phyloP scores from a whole-genome alignment of 768 basidiomycete species.

The Suillus cothurnatus region DNA sequence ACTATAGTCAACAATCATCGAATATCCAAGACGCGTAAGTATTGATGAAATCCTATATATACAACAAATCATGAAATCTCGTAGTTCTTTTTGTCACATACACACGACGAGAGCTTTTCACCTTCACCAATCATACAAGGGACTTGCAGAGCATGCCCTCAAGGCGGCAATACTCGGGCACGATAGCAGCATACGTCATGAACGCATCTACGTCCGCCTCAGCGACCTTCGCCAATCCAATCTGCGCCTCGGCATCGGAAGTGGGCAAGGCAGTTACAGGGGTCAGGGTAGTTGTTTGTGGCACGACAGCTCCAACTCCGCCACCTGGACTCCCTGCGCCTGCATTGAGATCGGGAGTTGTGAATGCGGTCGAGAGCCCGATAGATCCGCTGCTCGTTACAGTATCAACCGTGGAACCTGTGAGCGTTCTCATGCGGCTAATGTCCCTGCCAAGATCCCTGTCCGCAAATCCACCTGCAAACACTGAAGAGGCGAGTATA shows the following conservation, averaged over 20 bases:
- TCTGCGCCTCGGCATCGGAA: slow-evolving; percentile 68
- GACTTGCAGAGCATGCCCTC: slow-evolving; percentile 78
- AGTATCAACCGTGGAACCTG: slow-evolving; percentile 45
- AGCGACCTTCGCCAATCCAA: slow-evolving; percentile 80
- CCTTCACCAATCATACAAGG: slow-evolving; percentile 38
- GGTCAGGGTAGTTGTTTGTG: slow-evolving; percentile 59
- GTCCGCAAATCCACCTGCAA: slow-evolving; percentile 41
- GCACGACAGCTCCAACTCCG: slow-evolving; percentile 30
- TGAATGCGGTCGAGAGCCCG: slow-evolving; percentile 55
- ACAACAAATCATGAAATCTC: slow-evolving; percentile 11
- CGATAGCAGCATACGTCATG: slow-evolving; percentile 82
- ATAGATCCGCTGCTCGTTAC: slow-evolving; percentile 32
- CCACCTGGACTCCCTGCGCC: slow-evolving; percentile 36
- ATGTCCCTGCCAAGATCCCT: slow-evolving; percentile 40
- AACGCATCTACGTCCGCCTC: slow-evolving; percentile 85
- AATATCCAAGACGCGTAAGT: slow-evolving; percentile 3
- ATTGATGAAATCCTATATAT: slow-evolving; percentile 16
- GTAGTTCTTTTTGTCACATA: slow-evolving; percentile 14
- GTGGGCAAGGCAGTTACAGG: slow-evolving; percentile 76
- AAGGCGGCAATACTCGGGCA: slow-evolving; percentile 80
- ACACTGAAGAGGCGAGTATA: slow-evolving; percentile 32
- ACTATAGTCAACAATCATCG: background rate
- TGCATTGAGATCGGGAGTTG: slow-evolving; percentile 60
- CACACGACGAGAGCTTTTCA: slow-evolving; percentile 1
- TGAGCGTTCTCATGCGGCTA: slow-evolving; percentile 56